phyloP scores from a whole-genome alignment of 2,329 filamentous ascomycete genomes.

The Orbilia oligospora region DNA sequence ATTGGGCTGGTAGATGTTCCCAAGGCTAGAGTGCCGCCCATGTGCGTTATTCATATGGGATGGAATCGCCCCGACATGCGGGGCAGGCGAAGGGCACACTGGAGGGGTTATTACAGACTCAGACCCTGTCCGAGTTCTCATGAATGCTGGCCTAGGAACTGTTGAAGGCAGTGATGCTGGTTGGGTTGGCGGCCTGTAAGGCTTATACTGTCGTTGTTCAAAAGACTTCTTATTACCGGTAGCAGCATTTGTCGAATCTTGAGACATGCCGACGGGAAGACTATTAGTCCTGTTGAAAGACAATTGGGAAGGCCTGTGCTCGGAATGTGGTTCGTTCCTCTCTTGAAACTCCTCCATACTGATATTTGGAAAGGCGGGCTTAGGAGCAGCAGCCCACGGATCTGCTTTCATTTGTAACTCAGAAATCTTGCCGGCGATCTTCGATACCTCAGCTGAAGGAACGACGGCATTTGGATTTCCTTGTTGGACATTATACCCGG shows the following conservation, averaged over 20 bases:
- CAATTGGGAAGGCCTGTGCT: slow-evolving; percentile 33
- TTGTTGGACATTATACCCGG: slow-evolving; percentile 53
- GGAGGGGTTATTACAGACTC: slow-evolving; percentile 34
- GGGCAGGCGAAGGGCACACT: slow-evolving; percentile 49
- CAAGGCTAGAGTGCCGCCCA: slow-evolving; percentile 52
- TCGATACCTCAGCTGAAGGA: slow-evolving; percentile 53
- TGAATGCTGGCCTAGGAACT: slow-evolving; percentile 26
- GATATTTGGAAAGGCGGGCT: slow-evolving; percentile 49
- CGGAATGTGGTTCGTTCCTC: slow-evolving; percentile 37
- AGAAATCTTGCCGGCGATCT: slow-evolving; percentile 57
- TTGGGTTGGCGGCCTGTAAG: slow-evolving; percentile 50
- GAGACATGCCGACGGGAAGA: slow-evolving; percentile 42
- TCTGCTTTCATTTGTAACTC: slow-evolving; percentile 57
- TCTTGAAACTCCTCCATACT: slow-evolving; percentile 58
- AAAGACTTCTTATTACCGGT: slow-evolving; percentile 28
- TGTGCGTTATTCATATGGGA: slow-evolving; percentile 47
- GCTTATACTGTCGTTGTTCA: slow-evolving; percentile 52
- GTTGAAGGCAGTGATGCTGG: slow-evolving; percentile 3
- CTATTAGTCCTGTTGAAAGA: slow-evolving; percentile 52
- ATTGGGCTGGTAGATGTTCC: slow-evolving; percentile 36
- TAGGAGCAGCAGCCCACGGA: slow-evolving; percentile 43
- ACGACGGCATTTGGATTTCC: slow-evolving; percentile 55
- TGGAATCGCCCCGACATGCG: slow-evolving; percentile 30
- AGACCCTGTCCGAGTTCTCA: slow-evolving; percentile 37
- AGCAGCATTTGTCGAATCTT: slow-evolving; percentile 7